Evolutionary conservation across 208 protist genomes (phyloP), one percentile per base, ranked within the genome.

Genomic region (Leishmania guyanensis): DNA sequence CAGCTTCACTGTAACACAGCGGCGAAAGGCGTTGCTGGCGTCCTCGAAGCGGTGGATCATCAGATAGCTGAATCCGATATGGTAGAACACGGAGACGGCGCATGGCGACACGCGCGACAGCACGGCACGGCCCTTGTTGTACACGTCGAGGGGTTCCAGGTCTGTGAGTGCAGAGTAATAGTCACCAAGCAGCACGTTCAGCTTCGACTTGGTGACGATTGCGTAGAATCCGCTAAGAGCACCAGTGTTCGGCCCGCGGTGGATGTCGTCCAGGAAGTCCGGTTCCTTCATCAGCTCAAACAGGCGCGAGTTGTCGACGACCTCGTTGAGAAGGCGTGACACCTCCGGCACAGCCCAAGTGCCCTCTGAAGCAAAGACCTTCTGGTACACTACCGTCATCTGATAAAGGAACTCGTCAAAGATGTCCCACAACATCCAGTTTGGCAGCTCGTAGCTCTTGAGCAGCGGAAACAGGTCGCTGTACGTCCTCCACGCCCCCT

Each of bases 1-100:
- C 22, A 91, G 82, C 85, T 95, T 96, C 48, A 88, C 86, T 29
- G 84, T 85, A 64, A 95, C 62, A 80, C 92, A 96, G 74, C 90
- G 86, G 77, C 91, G 93, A 78, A 98, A 96, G 81, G 86, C 85
- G 70, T 92, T 91, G 84, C 89, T 93, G 76, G 95, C 93, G 81
- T 98, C 95, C 56, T 93, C 91, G 84, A 96, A 98, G 84, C 95
- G 95, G 80, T 91, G 93, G 76, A 98, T 89, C 95, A 96, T 98
- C 29, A 98, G 88, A 84, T 98, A 98, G 86, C 93, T 93, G 89
- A 98, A 96, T 70, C 95, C 95, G 79, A 98, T 83, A 84, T 96
- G 85, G 84, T 95, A 98, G 65, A 95, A 84, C 26, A 98, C 80
- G 51, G 95, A 96, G 26, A 96, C 89, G 79, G 92, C 85, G 51